Conservation (phyloP, 306 rosid species). For the Vigna reflexopilosa region DNA sequence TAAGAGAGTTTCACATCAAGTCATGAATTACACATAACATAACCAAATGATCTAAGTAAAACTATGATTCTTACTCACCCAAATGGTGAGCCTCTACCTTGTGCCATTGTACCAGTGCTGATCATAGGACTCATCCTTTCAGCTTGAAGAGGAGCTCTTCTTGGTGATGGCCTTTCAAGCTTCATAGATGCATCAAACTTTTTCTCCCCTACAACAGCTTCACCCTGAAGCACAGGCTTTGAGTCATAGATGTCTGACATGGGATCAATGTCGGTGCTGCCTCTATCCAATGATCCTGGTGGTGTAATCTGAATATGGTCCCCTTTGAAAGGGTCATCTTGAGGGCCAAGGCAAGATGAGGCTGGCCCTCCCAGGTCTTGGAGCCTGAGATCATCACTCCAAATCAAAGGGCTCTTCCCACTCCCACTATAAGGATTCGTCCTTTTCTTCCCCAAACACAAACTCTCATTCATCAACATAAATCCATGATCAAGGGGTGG, state of each 20-base stretch:
- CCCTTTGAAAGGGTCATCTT: conserved; percentile 74
- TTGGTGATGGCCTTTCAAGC: conserved; percentile 88
- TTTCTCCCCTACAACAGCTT: conserved; percentile 47
- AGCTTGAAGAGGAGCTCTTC: conserved; percentile 57
- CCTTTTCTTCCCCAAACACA: conserved; percentile 77
- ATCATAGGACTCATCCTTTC: conserved; percentile 87
- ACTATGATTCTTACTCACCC: conserved; percentile 51
- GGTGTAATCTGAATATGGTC: conserved; percentile 70
- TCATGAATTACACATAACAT: conserved; percentile 51
- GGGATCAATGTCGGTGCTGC: conserved; percentile 61
- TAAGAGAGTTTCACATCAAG: conserved; percentile 43
- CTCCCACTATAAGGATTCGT: conserved; percentile 62
- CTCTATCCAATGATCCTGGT: conserved; percentile 60
- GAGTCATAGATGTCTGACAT: conserved; percentile 76
- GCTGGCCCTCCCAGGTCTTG: conserved; percentile 89
- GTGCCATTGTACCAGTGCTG: conserved; percentile 58
- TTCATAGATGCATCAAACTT: conserved; percentile 67
- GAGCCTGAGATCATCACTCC: conserved; percentile 91
- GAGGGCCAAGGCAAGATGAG: conserved; percentile 72
- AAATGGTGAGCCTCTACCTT: conserved; percentile 74
- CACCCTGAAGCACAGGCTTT: conserved; percentile 65
- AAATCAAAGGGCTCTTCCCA: conserved; percentile 87
- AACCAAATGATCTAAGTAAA: conserved; percentile 30
- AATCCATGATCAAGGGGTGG: conserved; percentile 61
- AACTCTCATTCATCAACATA: conserved; percentile 51